Percentiles rank a stretch among this genome's conserved stretches.
Evolutionary conservation across 768 basidiomycete species (phyloP).

Genomic region (Thelephora ganbajun): DNA sequence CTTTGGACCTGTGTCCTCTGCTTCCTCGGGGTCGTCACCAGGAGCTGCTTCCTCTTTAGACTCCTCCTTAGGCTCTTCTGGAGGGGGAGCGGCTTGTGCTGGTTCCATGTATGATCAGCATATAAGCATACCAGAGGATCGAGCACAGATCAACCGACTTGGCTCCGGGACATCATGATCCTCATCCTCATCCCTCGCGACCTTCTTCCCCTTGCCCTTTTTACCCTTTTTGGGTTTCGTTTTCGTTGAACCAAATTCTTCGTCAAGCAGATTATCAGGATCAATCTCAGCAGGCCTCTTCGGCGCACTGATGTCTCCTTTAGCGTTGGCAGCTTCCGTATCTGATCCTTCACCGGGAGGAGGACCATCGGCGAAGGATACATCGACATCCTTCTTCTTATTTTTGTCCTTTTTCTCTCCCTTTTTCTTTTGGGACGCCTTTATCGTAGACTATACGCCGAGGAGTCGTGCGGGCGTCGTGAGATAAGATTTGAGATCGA

Average conservation of each 20-base stretch:
- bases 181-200: slow-evolving; percentile 26
- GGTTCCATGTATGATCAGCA: not conserved
- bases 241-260: slow-evolving; percentile 24
- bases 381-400: slow-evolving; percentile 20
- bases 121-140: too few species aligned
- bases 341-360: slow-evolving; percentile 17
- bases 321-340: slow-evolving; percentile 17
- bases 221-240: slow-evolving; percentile 42
- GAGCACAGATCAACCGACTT: not conserved
- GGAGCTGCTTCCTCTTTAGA: slow-evolving; percentile 9
- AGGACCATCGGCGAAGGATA: slow-evolving; percentile 13
- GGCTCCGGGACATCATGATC: slow-evolving; percentile 26
- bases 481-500: not conserved
- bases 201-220: slow-evolving; percentile 36
- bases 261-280: slow-evolving; percentile 34
- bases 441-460: slow-evolving; percentile 41
- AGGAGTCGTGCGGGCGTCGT: not conserved
- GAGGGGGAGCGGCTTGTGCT: slow-evolving; percentile 6
- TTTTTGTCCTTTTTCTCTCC: slow-evolving; percentile 43
- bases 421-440: slow-evolving; percentile 36
- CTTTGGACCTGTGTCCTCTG: slow-evolving; percentile 42
- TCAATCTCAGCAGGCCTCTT: slow-evolving; percentile 19
- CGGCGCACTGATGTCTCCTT: slow-evolving; percentile 17
- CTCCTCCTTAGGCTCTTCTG: slow-evolving; percentile 10
- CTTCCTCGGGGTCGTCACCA: slow-evolving; percentile 27